These are phyloP conservation scores for Juglanconis sp. DNA, from an alignment of 2,329 filamentous ascomycete species.

Conservation along the genomic window DNA sequence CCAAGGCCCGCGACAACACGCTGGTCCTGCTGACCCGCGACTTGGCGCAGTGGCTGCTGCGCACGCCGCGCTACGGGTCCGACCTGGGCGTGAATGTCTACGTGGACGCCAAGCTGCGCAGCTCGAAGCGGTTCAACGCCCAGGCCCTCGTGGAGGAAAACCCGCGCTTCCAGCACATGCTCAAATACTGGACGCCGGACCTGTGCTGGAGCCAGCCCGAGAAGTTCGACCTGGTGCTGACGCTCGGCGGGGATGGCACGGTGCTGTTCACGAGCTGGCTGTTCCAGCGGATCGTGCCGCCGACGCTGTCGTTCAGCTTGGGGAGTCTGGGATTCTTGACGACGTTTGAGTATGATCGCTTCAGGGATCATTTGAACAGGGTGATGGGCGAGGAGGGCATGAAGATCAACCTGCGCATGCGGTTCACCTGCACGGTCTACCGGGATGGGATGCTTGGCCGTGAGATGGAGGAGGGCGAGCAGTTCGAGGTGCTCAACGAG, in stretches of 20 bases:
- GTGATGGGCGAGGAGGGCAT: slow-evolving; percentile 95
- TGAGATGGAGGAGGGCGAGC: slow-evolving; percentile 82
- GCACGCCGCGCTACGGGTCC: slow-evolving; percentile 83
- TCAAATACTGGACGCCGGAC: slow-evolving; percentile 94
- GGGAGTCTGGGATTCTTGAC: slow-evolving; percentile 87
- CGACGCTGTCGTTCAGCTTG: slow-evolving; percentile 79
- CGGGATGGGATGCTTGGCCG: slow-evolving; percentile 60
- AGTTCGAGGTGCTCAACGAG: slow-evolving; percentile 97
- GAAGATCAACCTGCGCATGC: slow-evolving; percentile 97
- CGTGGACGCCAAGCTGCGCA: slow-evolving; percentile 90
- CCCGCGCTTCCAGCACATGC: slow-evolving; percentile 73
- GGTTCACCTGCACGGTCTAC: slow-evolving; percentile 97
- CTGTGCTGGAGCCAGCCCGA: slow-evolving; percentile 92
- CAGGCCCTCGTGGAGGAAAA: slow-evolving; percentile 70
- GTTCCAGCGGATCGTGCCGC: slow-evolving; percentile 86
- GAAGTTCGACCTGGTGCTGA: slow-evolving; percentile 90
- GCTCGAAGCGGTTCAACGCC: slow-evolving; percentile 83
- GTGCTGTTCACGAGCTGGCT: slow-evolving; percentile 88
- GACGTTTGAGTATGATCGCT: slow-evolving; percentile 81
- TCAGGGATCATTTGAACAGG: slow-evolving; percentile 80
- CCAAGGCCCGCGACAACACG: slow-evolving; percentile 93
- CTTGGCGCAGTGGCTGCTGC: slow-evolving; percentile 81
- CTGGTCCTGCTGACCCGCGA: slow-evolving; percentile 87
- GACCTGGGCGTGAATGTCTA: slow-evolving; percentile 94
- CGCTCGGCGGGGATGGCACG: slow-evolving; percentile 81